phyloP scores from a whole-genome alignment of 176 grass and related monocot genomes.

The Puccinellia tenuiflora region DNA sequence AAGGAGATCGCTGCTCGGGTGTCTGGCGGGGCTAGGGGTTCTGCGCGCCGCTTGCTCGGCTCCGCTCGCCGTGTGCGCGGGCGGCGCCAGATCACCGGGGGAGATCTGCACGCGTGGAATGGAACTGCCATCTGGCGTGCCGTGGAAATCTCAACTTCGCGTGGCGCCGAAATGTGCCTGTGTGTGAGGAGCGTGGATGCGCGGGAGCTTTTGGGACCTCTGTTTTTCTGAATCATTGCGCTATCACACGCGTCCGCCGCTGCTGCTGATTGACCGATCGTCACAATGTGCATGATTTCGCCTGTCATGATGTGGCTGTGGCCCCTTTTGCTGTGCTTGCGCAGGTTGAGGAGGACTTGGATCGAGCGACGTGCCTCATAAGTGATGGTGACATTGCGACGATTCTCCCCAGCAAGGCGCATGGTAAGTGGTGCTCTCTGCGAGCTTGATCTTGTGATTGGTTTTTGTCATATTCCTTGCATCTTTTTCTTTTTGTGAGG shows the following conservation, averaged over 20 bases:
- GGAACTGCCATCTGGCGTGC: constrained; percentile 4
- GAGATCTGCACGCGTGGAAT: constrained; percentile 30
- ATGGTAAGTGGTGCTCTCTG: constrained; percentile 44
- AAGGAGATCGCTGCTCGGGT: constrained; percentile 14
- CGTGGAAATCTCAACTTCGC: background rate
- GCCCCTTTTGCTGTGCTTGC: constrained; percentile 11
- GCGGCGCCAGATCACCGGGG: constrained; percentile 18
- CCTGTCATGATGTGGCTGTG: constrained; percentile 14
- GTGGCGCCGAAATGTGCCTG: background rate
- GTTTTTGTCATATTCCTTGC: background rate
- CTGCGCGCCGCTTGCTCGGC: background rate
- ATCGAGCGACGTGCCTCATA: constrained; percentile 65
- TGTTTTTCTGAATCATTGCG: background rate
- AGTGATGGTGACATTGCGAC: constrained; percentile 62
- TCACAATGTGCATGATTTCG: background rate
- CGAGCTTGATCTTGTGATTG: constrained; percentile 5
- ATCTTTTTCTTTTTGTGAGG: background rate
- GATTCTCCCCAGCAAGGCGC: constrained; percentile 58
- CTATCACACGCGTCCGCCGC: background rate
- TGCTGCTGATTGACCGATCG: background rate
- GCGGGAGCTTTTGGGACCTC: background rate
- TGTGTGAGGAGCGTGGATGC: background rate
- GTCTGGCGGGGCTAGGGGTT: constrained; percentile 1
- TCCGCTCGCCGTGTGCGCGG: background rate
- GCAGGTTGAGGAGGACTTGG: constrained; percentile 88